phyloP scores from a whole-genome alignment of 768 basidiomycete genomes.

The Mrakia gelida region DNA sequence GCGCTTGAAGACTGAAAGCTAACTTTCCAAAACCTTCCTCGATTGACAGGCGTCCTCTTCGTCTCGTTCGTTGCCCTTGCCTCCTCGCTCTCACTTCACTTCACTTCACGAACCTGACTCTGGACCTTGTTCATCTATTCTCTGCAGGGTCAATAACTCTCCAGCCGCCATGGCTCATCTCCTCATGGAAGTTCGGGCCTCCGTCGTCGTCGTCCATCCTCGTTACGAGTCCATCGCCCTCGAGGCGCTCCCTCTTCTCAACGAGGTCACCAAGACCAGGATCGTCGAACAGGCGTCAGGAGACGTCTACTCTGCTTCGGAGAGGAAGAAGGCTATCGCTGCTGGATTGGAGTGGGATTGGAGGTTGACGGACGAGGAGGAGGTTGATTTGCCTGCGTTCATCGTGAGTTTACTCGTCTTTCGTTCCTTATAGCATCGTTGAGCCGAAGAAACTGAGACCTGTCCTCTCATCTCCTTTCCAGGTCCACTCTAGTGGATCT shows the following conservation, averaged over 20 bases:
- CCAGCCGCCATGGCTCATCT: slow-evolving; percentile 52
- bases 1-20: neutral
- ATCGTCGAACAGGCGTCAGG: slow-evolving; percentile 4
- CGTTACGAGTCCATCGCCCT: slow-evolving; percentile 45
- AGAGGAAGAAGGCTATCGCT: neutral
- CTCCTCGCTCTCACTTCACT: neutral
- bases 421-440: no score
- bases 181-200: slow-evolving; percentile 45
- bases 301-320: neutral
- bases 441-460: neutral
- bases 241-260: slow-evolving; percentile 43
- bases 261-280: neutral
- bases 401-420: slow-evolving; percentile 38
- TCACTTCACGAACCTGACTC: neutral
- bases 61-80: slow-evolving; percentile 9
- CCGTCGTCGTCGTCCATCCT: slow-evolving; percentile 48
- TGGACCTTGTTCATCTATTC: neutral
- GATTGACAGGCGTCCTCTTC: neutral
- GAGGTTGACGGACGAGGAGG: slow-evolving; percentile 44
- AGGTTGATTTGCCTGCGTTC: slow-evolving; percentile 43
- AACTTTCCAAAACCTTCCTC: no score
- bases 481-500: slow-evolving; percentile 51
- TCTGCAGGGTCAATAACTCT: slow-evolving; percentile 48
- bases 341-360: slow-evolving; percentile 19
- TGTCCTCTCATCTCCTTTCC: neutral